Base-by-base conservation (phyloP, 179 eudicot genomes). In the Camellia oleifera region DNA sequence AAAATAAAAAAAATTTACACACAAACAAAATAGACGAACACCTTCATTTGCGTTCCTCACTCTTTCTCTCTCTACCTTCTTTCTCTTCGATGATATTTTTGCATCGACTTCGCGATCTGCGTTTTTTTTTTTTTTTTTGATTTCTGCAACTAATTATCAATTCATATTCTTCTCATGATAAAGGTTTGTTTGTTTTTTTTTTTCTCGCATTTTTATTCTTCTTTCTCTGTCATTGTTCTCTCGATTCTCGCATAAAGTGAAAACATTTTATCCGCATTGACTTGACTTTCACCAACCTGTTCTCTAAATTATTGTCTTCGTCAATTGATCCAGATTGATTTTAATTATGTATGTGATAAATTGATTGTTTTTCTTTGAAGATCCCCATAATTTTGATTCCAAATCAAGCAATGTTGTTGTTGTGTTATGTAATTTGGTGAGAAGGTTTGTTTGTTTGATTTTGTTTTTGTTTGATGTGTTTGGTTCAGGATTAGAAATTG, bases 51-150 rank as follows among this genome's bases (percentile, higher is more conserved):
- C 77, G 57, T 54, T 2, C 15, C 66, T 76, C 76, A 77, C 62
- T 76, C 81, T 72, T 78, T 58, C 75, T 54, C 74, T 7, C 56
- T 15, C 6, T 23, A 3, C 7, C 56, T n/a, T 74, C 82, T 73
- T 66, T 80, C 82, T 64, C 72, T 18, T 40, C 73, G 63, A 68
- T 77, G 82, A 85, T 83, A 82, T 80, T 88, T 67, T 75, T 82
- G 86, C 82, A 81, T 82, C 61, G 63, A 56, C 82, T 81, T 77
- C 81, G 89, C 87, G 88, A 88, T 85, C 85, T 84, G 88, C 83
- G 83, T 83, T 0, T 32, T 32, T 32, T 32, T 32, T 26, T 26
- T 77, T 20, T 82, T 81, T 82, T 81, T 82, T 68, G 86, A 82
- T 85, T 73, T 52, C 80, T 56, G 67, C 81, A 78, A 63, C 63